Percentiles rank a stretch among this genome's conserved stretches.
Conservation (phyloP, 805 yeast species). For the Hanseniaspora osmophila region DNA sequence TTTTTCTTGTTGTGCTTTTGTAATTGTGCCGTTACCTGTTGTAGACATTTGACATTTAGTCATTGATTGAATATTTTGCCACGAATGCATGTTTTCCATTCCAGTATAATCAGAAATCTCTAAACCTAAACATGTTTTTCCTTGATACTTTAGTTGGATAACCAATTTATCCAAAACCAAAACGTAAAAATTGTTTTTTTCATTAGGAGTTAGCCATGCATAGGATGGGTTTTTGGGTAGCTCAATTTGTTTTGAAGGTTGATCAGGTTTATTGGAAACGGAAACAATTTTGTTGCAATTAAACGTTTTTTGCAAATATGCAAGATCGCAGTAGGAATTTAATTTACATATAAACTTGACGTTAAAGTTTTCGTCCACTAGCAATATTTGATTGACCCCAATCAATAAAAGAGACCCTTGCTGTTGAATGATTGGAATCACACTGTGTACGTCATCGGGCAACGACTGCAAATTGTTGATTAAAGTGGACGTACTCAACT, state of each 20-base stretch:
- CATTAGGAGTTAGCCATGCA: constrained; percentile 37
- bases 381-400: constrained; percentile 67
- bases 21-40: no score
- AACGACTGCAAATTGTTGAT: constrained; percentile 50
- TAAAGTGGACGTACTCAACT: constrained; percentile 33
- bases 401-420: constrained; percentile 30
- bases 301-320: constrained; percentile 2
- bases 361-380: constrained; percentile 68
- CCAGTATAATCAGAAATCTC: neutral
- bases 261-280: constrained; percentile 19
- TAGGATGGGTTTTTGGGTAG: constrained; percentile 34
- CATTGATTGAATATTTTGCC: neutral
- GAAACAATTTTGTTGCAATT: constrained; percentile 19
- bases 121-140: constrained; percentile 1
- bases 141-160: neutral
- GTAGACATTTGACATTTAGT: neutral
- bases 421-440: constrained; percentile 56
- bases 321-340: constrained; percentile 31
- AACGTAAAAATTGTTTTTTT: constrained; percentile 19
- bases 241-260: constrained; percentile 31
- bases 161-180: constrained; percentile 23
- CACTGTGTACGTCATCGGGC: constrained; percentile 58
- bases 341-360: constrained; percentile 42
- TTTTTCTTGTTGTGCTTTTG: neutral
- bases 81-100: constrained; percentile 1